phyloP scores from a whole-genome alignment of 257 asterid genomes.

The Anisodus acutangulus region DNA sequence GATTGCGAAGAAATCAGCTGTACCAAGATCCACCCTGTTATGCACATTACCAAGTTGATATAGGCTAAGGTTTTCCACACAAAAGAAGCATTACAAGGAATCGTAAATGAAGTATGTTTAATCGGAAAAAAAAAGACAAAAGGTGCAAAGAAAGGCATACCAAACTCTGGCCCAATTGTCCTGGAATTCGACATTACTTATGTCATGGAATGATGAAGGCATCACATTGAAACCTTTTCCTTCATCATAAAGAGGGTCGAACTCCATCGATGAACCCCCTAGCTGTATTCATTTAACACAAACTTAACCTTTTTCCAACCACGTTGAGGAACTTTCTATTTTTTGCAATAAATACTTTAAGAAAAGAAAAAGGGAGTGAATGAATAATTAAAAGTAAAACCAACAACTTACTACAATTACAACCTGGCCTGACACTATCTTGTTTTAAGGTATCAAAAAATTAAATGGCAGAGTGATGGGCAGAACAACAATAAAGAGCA shows the following conservation, averaged over 20 bases:
- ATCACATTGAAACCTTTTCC: slow-evolving; percentile 48
- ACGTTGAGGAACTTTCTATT: too few species aligned
- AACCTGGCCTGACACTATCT: too few species aligned
- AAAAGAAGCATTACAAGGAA: not conserved
- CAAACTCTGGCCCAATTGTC: slow-evolving; percentile 97
- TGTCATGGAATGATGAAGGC: slow-evolving; percentile 94
- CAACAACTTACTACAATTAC: not conserved
- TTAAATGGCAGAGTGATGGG: not conserved
- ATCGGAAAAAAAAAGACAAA: not conserved
- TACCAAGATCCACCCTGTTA: slow-evolving; percentile 95
- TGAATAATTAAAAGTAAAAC: not conserved
- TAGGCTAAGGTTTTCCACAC: slow-evolving; percentile 23
- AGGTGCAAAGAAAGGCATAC: slow-evolving; percentile 44
- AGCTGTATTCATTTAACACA: slow-evolving; percentile 47
- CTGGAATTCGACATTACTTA: slow-evolving; percentile 87
- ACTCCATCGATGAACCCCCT: too few species aligned
- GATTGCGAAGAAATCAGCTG: slow-evolving; percentile 85
- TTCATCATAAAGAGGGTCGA: too few species aligned
- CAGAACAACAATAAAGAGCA: slow-evolving; percentile 1
- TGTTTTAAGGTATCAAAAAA: not conserved
- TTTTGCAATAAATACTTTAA: not conserved
- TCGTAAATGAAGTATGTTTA: not conserved
- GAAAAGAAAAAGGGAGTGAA: not conserved
- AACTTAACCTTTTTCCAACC: not conserved
- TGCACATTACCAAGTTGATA: slow-evolving; percentile 14